These are phyloP conservation scores for Davidsoniella virescens DNA, from an alignment of 2,329 filamentous ascomycete genomes.

Conservation along the genomic window DNA sequence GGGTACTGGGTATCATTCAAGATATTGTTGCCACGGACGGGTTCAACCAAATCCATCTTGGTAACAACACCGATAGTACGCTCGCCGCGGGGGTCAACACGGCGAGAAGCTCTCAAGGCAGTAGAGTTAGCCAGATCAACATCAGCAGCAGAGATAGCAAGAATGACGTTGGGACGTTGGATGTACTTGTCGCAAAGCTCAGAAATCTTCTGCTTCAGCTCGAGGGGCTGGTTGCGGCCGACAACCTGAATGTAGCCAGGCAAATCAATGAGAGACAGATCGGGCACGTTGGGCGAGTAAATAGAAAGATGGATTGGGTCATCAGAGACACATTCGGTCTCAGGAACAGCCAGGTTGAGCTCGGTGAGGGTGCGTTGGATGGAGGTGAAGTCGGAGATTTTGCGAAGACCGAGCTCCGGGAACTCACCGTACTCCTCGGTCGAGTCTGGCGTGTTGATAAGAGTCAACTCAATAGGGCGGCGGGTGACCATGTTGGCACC, in stretches of 20 bases:
- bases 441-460: slow-evolving; percentile 84
- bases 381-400: slow-evolving; percentile 77
- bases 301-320: slow-evolving; percentile 94
- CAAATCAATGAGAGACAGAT: slow-evolving; percentile 87
- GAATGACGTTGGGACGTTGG: slow-evolving; percentile 83
- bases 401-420: slow-evolving; percentile 74
- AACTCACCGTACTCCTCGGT: slow-evolving; percentile 91
- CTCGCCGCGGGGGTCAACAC: slow-evolving; percentile 87
- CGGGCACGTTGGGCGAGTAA: slow-evolving; percentile 87
- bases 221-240: slow-evolving; percentile 73
- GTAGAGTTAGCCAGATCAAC: slow-evolving; percentile 96
- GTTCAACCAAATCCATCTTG: slow-evolving; percentile 95
- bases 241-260: slow-evolving; percentile 96
- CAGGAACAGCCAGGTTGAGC: slow-evolving; percentile 82
- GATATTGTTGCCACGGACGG: slow-evolving; percentile 59
- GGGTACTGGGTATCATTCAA: slow-evolving; percentile 86
- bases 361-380: slow-evolving; percentile 92
- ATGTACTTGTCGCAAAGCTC: slow-evolving; percentile 98
- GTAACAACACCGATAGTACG: slow-evolving; percentile 97
- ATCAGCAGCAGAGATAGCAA: slow-evolving; percentile 93
- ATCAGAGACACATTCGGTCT: slow-evolving; percentile 82
- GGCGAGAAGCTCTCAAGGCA: slow-evolving; percentile 70
- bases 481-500: slow-evolving; percentile 98
- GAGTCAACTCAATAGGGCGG: slow-evolving; percentile 83
- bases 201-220: slow-evolving; percentile 88